phyloP scores from a whole-genome alignment of 2,329 filamentous ascomycete species.

The Tolypocladium ophioglossoides region DNA sequence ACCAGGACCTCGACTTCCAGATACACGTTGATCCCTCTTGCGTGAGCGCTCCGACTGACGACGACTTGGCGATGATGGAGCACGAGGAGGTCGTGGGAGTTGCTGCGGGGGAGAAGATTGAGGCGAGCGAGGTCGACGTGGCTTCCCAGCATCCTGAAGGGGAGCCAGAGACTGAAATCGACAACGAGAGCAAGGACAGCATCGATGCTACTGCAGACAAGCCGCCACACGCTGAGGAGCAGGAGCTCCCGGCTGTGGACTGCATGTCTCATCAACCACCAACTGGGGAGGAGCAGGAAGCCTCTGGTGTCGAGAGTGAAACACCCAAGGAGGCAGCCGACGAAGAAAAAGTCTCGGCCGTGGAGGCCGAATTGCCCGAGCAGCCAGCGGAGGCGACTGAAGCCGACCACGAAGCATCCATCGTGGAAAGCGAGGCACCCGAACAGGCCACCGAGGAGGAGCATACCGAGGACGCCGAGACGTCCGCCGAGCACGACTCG shows the following conservation, averaged over 20 bases:
- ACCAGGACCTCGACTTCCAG: slow-evolving; percentile 31
- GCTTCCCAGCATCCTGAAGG: too few relatives aligned
- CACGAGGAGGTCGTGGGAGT: slow-evolving; percentile 1
- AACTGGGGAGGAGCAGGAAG: not conserved
- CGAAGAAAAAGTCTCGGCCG: not conserved
- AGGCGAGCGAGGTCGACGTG: not conserved
- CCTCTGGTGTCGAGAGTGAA: not conserved
- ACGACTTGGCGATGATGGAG: slow-evolving; percentile 2
- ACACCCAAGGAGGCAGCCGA: not conserved
- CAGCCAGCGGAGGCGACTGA: not conserved
- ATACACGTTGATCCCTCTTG: slow-evolving; percentile 38
- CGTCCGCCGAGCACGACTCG: not conserved
- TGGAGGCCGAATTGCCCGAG: not conserved
- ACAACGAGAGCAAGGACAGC: not conserved
- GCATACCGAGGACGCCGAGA: not conserved
- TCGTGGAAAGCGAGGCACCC: not conserved
- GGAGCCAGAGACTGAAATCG: not conserved
- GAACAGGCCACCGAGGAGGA: not conserved
- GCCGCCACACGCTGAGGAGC: not conserved
- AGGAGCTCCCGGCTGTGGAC: not conserved
- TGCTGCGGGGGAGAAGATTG: not conserved
- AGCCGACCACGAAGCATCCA: not conserved
- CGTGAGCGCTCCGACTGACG: slow-evolving; percentile 17
- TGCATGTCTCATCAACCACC: not conserved
- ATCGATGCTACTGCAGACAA: not conserved